Evolutionary conservation across 495 filamentous ascomycete species (phyloP).

Genomic region (Aspergillus leporis): DNA sequence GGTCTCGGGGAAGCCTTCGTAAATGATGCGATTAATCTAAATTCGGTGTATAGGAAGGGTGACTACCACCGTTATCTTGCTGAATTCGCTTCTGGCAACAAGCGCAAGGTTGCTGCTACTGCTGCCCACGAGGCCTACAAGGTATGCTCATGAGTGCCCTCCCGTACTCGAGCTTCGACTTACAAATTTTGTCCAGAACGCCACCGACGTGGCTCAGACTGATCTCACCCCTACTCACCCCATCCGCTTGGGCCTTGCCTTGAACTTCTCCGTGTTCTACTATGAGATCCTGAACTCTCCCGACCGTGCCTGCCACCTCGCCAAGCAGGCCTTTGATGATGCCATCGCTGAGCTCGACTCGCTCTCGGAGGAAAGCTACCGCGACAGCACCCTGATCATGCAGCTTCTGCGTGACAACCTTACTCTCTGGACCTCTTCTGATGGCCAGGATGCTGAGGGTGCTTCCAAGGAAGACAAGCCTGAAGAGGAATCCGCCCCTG

Average conservation of each 20-base stretch:
- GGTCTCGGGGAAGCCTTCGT: not conserved
- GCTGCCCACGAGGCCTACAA: constrained; percentile 99
- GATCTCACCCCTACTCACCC: constrained; percentile 98
- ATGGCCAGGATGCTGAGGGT: constrained; percentile 79
- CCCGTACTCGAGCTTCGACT: constrained; percentile 6
- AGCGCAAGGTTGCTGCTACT: constrained; percentile 96
- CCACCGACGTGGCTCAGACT: constrained; percentile 96
- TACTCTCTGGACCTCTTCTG: constrained; percentile 98
- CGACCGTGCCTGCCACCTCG: constrained; percentile 96
- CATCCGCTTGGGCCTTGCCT: constrained; percentile 94
- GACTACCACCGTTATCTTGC: constrained; percentile 99
- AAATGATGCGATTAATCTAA: constrained; percentile 13
- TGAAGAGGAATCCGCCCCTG: constrained; percentile 53
- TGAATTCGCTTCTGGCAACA: constrained; percentile 97
- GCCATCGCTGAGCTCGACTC: constrained; percentile 99
- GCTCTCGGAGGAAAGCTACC: constrained; percentile 97
- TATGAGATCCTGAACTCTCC: constrained; percentile 99
- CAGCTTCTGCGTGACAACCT: constrained; percentile 99
- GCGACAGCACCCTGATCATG: constrained; percentile 99
- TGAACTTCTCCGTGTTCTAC: constrained; percentile 99
- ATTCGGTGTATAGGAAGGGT: constrained; percentile 77
- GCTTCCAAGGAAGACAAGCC: constrained; percentile 66
- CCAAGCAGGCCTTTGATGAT: constrained; percentile 99
- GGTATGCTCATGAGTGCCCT: constrained; percentile 47
- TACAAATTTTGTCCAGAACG: constrained; percentile 60